Evolutionary conservation across 441 rosid genomes (phyloP).

Genomic region (Hura crepitans): DNA sequence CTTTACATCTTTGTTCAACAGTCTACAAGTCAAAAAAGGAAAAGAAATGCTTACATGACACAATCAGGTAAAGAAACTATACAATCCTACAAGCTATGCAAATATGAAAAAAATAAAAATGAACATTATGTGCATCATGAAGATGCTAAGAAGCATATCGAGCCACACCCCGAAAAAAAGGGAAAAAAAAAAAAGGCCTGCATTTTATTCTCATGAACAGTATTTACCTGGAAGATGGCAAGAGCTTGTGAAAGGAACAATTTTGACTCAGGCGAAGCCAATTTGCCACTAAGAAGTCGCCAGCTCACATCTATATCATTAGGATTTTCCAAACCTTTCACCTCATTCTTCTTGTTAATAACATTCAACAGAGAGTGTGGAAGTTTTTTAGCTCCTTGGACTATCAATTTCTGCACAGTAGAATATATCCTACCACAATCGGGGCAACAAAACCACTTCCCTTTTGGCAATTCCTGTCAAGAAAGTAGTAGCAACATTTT

Average conservation of each 20-base stretch:
- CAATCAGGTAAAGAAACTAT: not conserved
- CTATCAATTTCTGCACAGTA: constrained; percentile 48
- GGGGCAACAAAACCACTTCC: constrained; percentile 66
- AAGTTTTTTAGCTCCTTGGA: constrained; percentile 52
- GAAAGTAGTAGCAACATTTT: constrained; percentile 20
- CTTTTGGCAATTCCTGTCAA: constrained; percentile 66
- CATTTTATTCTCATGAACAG: not conserved
- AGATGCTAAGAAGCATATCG: not conserved
- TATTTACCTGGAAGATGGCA: constrained; percentile 63
- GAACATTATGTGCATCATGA: not conserved
- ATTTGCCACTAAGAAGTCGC: constrained; percentile 60
- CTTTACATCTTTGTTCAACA: not conserved
- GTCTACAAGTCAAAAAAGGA: not conserved
- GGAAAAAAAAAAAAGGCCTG: not conserved
- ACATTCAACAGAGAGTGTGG: constrained; percentile 42
- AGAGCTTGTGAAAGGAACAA: constrained; percentile 60
- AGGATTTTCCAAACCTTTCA: constrained; percentile 35
- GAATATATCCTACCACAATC: constrained; percentile 57
- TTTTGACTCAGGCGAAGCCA: constrained; percentile 45
- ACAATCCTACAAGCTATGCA: not conserved
- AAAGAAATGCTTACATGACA: constrained; percentile 9
- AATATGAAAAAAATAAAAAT: too few relatives aligned
- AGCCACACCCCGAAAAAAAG: too few relatives aligned
- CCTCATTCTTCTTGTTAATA: constrained; percentile 42
- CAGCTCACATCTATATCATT: constrained; percentile 50